These are phyloP conservation scores for Stemphylium vesicarium DNA, from an alignment of 2,329 filamentous ascomycete genomes.

Conservation along the genomic window DNA sequence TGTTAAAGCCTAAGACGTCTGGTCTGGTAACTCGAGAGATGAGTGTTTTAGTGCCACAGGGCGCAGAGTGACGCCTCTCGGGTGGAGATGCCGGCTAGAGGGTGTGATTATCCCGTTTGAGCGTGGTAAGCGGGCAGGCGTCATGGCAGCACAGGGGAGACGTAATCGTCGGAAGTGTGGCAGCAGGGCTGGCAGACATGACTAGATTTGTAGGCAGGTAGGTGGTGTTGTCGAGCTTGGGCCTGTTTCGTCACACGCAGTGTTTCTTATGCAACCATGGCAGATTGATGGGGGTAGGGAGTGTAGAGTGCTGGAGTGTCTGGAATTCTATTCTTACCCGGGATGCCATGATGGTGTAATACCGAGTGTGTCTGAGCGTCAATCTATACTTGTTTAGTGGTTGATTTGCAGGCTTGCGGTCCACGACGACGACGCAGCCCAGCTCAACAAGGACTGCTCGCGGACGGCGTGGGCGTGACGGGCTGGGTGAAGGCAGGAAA, in stretches of 20 bases:
- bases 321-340: constrained; percentile 13
- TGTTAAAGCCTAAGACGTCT: background rate
- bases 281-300: constrained; percentile 5
- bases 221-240: background rate
- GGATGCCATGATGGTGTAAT: constrained; percentile 24
- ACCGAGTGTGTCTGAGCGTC: constrained; percentile 5
- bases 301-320: background rate
- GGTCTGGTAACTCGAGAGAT: background rate
- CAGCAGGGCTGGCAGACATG: constrained; percentile 2
- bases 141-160: constrained; percentile 9
- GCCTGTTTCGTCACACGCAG: constrained; percentile 5
- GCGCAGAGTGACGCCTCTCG: constrained; percentile 3
- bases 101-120: background rate
- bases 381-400: constrained; percentile 16
- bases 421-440: constrained; percentile 10
- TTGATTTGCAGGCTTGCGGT: constrained; percentile 15
- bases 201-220: background rate
- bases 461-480: constrained; percentile 1
- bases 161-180: constrained; percentile 1
- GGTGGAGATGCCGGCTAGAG: constrained; percentile 9
- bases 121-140: constrained; percentile 9
- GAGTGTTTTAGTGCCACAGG: constrained; percentile 3
- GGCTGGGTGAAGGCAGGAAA: background rate
- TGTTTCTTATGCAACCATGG: constrained; percentile 13
- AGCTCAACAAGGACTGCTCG: constrained; percentile 18